Conservation (phyloP, 2,329 filamentous ascomycete species). For the Cladosporium sp. region DNA sequence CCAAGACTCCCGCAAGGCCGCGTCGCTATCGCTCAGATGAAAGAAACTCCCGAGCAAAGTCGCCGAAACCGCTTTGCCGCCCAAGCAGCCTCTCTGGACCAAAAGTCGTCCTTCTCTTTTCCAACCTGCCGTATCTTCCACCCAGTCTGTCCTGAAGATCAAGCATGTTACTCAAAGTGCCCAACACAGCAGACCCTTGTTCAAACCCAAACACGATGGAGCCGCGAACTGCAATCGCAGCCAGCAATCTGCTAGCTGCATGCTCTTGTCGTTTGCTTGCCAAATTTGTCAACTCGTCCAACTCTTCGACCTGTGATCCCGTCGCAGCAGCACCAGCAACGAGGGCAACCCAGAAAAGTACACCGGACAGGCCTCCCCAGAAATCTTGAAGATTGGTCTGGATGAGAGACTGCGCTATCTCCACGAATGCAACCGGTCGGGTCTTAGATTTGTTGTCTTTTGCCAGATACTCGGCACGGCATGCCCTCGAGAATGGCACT, state of each 20-base stretch:
- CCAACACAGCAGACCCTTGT: constrained; percentile 25
- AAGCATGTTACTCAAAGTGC: constrained; percentile 24
- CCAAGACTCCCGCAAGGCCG: no score
- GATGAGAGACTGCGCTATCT: constrained; percentile 23
- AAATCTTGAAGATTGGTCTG: constrained; percentile 27
- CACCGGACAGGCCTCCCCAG: constrained; percentile 31
- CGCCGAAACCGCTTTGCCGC: not conserved
- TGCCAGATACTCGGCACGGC: not conserved
- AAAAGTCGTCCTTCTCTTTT: not conserved
- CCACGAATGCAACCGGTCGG: not conserved
- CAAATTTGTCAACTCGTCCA: constrained; percentile 9
- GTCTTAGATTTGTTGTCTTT: not conserved
- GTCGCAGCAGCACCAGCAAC: constrained; percentile 29
- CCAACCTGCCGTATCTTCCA: not conserved
- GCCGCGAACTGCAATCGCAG: constrained; percentile 29
- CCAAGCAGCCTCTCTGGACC: not conserved
- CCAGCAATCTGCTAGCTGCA: constrained; percentile 27
- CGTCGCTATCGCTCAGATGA: not conserved
- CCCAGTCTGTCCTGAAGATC: constrained; percentile 23
- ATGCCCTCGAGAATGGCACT: constrained; percentile 22
- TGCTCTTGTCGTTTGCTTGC: constrained; percentile 16
- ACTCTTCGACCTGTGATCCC: constrained; percentile 9
- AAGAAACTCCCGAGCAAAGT: constrained; percentile 8
- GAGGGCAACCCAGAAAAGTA: constrained; percentile 30
- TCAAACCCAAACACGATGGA: constrained; percentile 30